Evolutionary conservation across 2,329 filamentous ascomycete species (phyloP), one percentile per base, ranked within the genome.

Genomic region (Hymenoscyphus infarciens): DNA sequence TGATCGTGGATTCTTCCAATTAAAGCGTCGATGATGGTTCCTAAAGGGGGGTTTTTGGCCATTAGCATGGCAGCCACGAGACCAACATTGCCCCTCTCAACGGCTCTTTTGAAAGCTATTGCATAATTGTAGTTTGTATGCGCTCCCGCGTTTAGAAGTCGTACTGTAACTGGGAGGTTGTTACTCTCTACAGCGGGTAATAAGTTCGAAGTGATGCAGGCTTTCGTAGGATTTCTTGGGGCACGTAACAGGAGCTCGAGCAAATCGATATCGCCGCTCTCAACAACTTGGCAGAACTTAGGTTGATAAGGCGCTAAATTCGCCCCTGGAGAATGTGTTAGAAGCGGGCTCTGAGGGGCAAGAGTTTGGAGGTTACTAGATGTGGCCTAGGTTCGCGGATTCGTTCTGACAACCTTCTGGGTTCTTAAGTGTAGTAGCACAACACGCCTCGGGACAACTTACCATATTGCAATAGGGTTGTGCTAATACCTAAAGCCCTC

Each of bases 61-160:
- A 81, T 80, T 15, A 85, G 70, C 22, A 87, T 79, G 5, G 83
- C 82, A 31, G 86, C 75, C 0, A 77, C 80, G 49, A 87, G 79
- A 39, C 38, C 38, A 39, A 39, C 11, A 65, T 87, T 83, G 59
- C 80, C 76, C 13, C 82, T 77, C 16, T 72, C 72, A 27, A 86
- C 73, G 3, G 83, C 82, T 0, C 76, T 70, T 62, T 80, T 82
- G 29, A 87, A 74, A 0, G 82, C 83, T 22, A 83, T 79, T 10
- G 79, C 82, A 2, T 78, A 74, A 64, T 83, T 80, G 67, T 81
- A 77, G 64, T 82, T 81, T 5, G 80, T 81, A 58, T 87, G 82
- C 1, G 83, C 83, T 27, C 64, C 66, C 39, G 63, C 64, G 29
- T 49, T 27, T 45, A 57, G 15, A 60, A 68, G 60, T 15, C 61